These are phyloP conservation scores for Trametes elegans DNA, from an alignment of 768 basidiomycete genomes.

Conservation along the genomic window DNA sequence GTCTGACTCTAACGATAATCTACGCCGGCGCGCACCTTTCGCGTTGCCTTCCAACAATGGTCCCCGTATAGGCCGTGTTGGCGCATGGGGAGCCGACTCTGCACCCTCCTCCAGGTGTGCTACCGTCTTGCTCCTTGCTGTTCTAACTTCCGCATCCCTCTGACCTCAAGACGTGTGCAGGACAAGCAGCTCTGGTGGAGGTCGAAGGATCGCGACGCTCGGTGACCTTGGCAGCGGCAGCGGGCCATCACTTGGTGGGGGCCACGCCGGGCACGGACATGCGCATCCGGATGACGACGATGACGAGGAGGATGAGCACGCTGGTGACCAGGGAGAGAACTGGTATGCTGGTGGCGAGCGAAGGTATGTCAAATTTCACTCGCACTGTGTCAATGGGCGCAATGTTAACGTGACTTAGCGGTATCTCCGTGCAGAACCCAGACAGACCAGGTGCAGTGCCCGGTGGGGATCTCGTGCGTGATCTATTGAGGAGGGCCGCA, in stretches of 20 bases:
- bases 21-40: too few species aligned
- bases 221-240: constrained; percentile 25
- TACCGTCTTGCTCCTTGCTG: neutral
- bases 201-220: constrained; percentile 29
- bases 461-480: constrained; percentile 61
- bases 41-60: constrained; percentile 16
- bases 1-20: too few species aligned
- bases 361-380: constrained; percentile 53
- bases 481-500: constrained; percentile 77
- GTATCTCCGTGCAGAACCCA: constrained; percentile 87
- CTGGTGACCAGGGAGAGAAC: constrained; percentile 53
- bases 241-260: constrained; percentile 3
- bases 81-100: constrained; percentile 17
- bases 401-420: constrained; percentile 45
- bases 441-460: constrained; percentile 36
- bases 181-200: constrained; percentile 8
- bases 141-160: neutral
- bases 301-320: constrained; percentile 51
- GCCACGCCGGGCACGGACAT: constrained; percentile 12
- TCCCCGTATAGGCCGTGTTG: constrained; percentile 23
- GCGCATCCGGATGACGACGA: constrained; percentile 41
- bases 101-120: constrained; percentile 14
- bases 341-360: constrained; percentile 96
- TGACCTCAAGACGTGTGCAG: neutral
- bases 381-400: neutral